Evolutionary conservation across 176 grass and related monocot genomes (phyloP).

Genomic region (Raddia distichophylla): DNA sequence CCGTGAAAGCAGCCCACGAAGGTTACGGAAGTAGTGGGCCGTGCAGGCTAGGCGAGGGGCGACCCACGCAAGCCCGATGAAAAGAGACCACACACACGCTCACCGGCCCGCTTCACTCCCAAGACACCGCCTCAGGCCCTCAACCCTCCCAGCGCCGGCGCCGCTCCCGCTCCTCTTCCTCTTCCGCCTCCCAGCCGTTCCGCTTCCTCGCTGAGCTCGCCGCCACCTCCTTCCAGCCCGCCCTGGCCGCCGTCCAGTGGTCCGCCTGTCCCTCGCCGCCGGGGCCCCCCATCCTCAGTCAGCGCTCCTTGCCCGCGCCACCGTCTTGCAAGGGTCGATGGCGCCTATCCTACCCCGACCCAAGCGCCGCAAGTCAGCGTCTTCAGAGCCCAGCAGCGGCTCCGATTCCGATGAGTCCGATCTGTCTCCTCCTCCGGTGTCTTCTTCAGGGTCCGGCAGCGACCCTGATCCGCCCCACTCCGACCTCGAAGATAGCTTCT

Average conservation of each 20-base stretch:
- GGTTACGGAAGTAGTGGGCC: no score
- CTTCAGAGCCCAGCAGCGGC: no score
- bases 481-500: constrained; percentile 3
- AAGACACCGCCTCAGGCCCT: no score
- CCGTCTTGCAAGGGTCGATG: neutral
- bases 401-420: no score
- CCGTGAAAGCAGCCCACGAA: no score
- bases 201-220: neutral
- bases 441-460: neutral
- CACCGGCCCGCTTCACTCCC: no score
- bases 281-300: constrained; percentile 49
- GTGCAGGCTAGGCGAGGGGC: no score
- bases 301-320: constrained; percentile 22
- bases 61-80: no score
- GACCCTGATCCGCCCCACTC: constrained; percentile 18
- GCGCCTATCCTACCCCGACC: neutral
- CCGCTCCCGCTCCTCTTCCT: no score
- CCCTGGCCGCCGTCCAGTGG: constrained; percentile 75
- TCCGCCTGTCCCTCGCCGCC: constrained; percentile 82
- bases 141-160: no score
- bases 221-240: constrained; percentile 57
- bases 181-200: no score
- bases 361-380: constrained; percentile 5
- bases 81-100: no score
- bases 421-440: neutral